phyloP scores from a whole-genome alignment of 2,329 filamentous ascomycete genomes.

The Alternaria triticimaculans region DNA sequence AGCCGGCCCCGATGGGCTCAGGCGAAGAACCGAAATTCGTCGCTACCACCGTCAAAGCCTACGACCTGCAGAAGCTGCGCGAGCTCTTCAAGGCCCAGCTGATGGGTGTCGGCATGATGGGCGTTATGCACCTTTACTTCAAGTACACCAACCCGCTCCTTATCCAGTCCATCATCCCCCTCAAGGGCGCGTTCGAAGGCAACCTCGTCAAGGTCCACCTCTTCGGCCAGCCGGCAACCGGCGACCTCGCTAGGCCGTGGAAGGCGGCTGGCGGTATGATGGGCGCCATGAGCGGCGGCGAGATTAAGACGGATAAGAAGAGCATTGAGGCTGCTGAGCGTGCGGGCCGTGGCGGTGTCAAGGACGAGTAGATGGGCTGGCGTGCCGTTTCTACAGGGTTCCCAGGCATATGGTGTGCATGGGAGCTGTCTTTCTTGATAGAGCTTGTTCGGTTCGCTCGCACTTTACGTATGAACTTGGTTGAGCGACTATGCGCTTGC shows the following conservation, averaged over 20 bases:
- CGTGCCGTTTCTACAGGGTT: neutral
- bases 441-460: neutral
- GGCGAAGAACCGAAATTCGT: conserved; percentile 94
- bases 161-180: conserved; percentile 97
- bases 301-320: conserved; percentile 82
- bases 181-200: conserved; percentile 94
- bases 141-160: conserved; percentile 99
- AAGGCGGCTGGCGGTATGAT: conserved; percentile 85
- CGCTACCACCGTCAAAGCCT: conserved; percentile 94
- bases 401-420: neutral
- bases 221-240: conserved; percentile 82
- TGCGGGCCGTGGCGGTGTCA: conserved; percentile 58
- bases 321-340: conserved; percentile 61
- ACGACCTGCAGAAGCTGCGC: conserved; percentile 87
- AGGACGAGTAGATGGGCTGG: conserved; percentile 55
- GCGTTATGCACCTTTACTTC: conserved; percentile 97
- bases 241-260: conserved; percentile 95
- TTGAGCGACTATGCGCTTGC: neutral
- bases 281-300: conserved; percentile 73
- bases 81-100: conserved; percentile 85
- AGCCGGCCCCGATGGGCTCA: conserved; percentile 91
- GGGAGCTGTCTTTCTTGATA: neutral
- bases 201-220: conserved; percentile 97
- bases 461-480: neutral
- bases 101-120: conserved; percentile 98